Evolutionary conservation across 306 rosid species (phyloP).

Genomic region (Sicyos baderoa): DNA sequence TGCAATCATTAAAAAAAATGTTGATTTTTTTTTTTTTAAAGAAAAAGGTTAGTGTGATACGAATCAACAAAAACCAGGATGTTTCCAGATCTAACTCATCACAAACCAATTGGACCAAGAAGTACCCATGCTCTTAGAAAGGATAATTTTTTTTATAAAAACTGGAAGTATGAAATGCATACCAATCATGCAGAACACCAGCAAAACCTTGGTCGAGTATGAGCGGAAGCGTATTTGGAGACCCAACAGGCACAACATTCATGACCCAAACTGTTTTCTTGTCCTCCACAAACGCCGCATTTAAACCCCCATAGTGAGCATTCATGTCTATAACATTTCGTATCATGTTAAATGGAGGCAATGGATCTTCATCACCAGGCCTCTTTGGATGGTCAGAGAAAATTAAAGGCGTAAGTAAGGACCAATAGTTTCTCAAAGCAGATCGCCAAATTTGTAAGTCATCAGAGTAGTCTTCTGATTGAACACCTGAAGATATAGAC

Average conservation of each 20-base stretch:
- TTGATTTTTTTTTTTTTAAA: not conserved
- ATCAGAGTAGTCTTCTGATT: slow-evolving; percentile 73
- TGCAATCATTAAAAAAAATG: not conserved
- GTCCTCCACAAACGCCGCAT: slow-evolving; percentile 80
- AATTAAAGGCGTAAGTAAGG: slow-evolving; percentile 87
- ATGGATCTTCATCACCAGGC: slow-evolving; percentile 98
- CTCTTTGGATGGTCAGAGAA: slow-evolving; percentile 99
- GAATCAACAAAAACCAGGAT: slow-evolving; percentile 1
- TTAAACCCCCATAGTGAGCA: slow-evolving; percentile 82
- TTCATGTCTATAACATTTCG: slow-evolving; percentile 95
- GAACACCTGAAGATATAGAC: slow-evolving; percentile 63
- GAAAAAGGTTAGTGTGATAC: not conserved
- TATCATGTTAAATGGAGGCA: slow-evolving; percentile 96
- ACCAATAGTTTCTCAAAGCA: slow-evolving; percentile 75
- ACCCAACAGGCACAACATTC: slow-evolving; percentile 80
- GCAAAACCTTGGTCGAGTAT: slow-evolving; percentile 82
- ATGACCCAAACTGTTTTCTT: slow-evolving; percentile 90
- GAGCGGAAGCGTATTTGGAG: slow-evolving; percentile 76
- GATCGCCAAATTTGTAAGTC: slow-evolving; percentile 66
- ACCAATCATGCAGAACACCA: slow-evolving; percentile 94
- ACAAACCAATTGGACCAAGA: slow-evolving; percentile 8
- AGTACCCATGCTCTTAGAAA: not conserved
- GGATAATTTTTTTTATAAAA: not conserved
- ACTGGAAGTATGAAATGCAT: slow-evolving; percentile 16
- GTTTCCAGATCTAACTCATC: not conserved